Conservation (phyloP, 495 filamentous ascomycete genomes). For the Lentithecium fluviatile region DNA sequence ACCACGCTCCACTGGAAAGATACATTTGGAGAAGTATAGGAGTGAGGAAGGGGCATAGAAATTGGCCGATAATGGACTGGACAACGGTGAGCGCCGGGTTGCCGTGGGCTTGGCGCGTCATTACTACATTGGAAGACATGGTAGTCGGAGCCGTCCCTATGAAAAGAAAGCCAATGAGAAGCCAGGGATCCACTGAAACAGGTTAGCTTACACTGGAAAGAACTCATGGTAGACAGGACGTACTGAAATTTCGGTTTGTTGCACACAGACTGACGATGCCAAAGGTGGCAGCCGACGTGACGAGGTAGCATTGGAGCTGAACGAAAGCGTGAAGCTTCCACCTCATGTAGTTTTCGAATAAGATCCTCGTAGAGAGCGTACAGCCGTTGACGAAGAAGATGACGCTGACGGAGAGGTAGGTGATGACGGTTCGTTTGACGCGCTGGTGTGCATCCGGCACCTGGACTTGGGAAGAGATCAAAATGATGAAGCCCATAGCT, state of each 20-base stretch:
- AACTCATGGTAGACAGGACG: neutral
- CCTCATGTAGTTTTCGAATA: slow-evolving; percentile 43
- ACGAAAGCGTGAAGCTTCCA: slow-evolving; percentile 47
- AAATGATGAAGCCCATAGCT: slow-evolving; percentile 39
- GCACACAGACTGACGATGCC: slow-evolving; percentile 44
- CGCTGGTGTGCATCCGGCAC: slow-evolving; percentile 41
- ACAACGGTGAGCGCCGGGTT: slow-evolving; percentile 47
- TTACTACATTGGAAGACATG: slow-evolving; percentile 46
- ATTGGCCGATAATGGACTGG: slow-evolving; percentile 48
- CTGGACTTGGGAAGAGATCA: slow-evolving; percentile 46
- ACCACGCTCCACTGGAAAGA: slow-evolving; percentile 42
- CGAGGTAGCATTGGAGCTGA: slow-evolving; percentile 46
- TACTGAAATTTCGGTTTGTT: slow-evolving; percentile 34
- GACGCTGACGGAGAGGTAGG: slow-evolving; percentile 44
- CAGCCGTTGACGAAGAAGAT: slow-evolving; percentile 50
- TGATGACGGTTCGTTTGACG: slow-evolving; percentile 40
- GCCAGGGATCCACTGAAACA: slow-evolving; percentile 45
- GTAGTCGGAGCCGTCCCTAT: slow-evolving; percentile 45
- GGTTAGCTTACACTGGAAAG: neutral
- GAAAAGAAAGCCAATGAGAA: slow-evolving; percentile 48
- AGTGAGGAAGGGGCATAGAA: slow-evolving; percentile 46
- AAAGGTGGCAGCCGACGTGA: slow-evolving; percentile 44
- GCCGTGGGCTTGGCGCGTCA: slow-evolving; percentile 48
- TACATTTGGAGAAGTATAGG: slow-evolving; percentile 47
- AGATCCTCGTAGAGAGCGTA: slow-evolving; percentile 42